phyloP scores from a whole-genome alignment of 768 basidiomycete species.

The Mycena crocata region DNA sequence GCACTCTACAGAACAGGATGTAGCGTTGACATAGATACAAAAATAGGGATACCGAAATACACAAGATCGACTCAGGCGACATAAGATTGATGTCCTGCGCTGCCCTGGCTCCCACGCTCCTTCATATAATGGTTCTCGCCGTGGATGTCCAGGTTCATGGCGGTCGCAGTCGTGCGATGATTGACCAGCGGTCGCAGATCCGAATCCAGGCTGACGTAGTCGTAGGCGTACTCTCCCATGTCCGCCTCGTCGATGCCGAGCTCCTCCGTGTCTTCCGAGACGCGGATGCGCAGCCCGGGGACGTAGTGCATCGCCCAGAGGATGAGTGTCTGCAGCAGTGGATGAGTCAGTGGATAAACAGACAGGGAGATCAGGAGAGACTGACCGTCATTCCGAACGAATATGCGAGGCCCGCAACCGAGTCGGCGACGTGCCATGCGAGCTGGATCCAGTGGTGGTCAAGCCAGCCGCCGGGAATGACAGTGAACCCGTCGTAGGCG shows the following conservation, averaged over 20 bases:
- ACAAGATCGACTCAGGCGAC: not conserved
- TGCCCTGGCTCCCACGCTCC: constrained; percentile 27
- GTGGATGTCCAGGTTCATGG: constrained; percentile 27
- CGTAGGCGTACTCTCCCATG: constrained; percentile 91
- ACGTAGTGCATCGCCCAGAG: constrained; percentile 91
- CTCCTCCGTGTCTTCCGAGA: constrained; percentile 72
- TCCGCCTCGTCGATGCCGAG: constrained; percentile 91
- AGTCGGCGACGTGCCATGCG: constrained; percentile 86
- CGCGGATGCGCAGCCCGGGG: constrained; percentile 82
- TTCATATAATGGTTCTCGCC: constrained; percentile 32
- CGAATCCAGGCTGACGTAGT: constrained; percentile 83
- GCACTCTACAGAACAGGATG: too few species aligned
- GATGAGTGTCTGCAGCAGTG: constrained; percentile 74
- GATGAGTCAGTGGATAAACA: constrained; percentile 2
- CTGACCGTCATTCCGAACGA: constrained; percentile 83
- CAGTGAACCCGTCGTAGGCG: constrained; percentile 77
- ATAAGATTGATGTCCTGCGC: constrained; percentile 9
- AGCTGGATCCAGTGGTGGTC: constrained; percentile 85
- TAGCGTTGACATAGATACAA: too few species aligned
- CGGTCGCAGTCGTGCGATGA: constrained; percentile 17
- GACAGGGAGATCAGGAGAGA: constrained; percentile 21
- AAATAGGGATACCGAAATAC: too few species aligned
- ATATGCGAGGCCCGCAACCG: constrained; percentile 71
- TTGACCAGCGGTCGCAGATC: constrained; percentile 44
- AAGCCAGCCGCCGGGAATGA: constrained; percentile 87